Evolutionary conservation across 2,329 filamentous ascomycete species (phyloP).

Genomic region (Aspergillus sp.): DNA sequence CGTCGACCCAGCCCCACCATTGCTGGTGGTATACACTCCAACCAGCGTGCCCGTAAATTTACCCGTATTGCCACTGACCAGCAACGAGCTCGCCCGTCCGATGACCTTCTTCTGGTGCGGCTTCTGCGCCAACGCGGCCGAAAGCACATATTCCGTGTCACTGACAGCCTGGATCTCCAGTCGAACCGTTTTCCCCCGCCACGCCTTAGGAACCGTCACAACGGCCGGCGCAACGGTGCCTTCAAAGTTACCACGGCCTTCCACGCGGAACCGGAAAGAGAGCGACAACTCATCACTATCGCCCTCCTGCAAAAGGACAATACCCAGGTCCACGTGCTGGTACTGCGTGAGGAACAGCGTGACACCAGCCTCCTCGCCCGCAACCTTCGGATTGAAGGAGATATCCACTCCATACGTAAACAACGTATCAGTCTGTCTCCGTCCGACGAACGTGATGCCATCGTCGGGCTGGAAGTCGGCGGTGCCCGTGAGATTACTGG

Average conservation of each 20-base stretch:
- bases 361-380: conserved; percentile 14
- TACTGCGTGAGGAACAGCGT: conserved; percentile 17
- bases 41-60: conserved; percentile 6
- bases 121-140: background rate
- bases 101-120: background rate
- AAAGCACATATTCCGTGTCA: conserved; percentile 2
- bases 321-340: conserved; percentile 19
- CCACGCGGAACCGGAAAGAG: background rate
- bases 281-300: background rate
- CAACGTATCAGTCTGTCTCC: conserved; percentile 17
- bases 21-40: conserved; percentile 3
- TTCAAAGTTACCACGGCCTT: background rate
- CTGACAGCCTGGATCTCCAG: conserved; percentile 6
- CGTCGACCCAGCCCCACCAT: conserved; percentile 1
- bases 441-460: conserved; percentile 7
- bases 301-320: conserved; percentile 1
- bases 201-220: background rate
- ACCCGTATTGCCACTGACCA: conserved; percentile 6
- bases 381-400: background rate
- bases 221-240: background rate
- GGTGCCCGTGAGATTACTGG: conserved; percentile 53
- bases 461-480: conserved; percentile 25
- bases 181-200: background rate
- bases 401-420: conserved; percentile 17
- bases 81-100: background rate